A percentile compares a stretch with the other conserved stretches of the same genome.
phyloP scores from a whole-genome alignment of 75 land plant genomes.

The Chamaecyparis obtusa region DNA sequence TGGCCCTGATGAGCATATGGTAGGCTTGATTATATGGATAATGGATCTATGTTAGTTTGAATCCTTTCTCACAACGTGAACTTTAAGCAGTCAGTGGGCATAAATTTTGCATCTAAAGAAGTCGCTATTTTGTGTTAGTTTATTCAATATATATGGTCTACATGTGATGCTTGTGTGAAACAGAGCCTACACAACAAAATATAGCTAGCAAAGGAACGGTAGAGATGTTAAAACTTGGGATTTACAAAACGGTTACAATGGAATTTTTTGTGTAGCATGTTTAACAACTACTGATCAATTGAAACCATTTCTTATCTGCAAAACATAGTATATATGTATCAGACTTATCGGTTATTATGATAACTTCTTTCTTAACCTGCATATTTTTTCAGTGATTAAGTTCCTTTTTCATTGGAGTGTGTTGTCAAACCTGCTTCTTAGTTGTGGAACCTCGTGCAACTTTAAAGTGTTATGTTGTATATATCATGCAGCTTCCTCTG shows the following conservation, averaged over 20 bases:
- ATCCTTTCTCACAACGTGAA: neutral
- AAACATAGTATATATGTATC: neutral
- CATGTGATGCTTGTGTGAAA: neutral
- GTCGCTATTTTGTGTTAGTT: neutral
- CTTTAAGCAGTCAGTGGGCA: neutral
- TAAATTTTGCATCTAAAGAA: neutral
- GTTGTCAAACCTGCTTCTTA: neutral
- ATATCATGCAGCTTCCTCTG: neutral
- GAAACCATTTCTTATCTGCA: neutral
- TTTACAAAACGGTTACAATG: neutral
- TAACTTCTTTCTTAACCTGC: neutral
- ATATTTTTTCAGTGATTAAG: neutral
- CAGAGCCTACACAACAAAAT: neutral
- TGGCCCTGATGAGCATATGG: neutral
- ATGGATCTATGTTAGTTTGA: neutral
- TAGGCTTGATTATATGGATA: neutral
- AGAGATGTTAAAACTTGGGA: neutral
- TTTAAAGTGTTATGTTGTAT: neutral
- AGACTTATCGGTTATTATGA: neutral
- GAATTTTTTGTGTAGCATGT: neutral
- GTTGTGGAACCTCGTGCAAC: neutral
- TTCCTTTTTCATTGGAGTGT: neutral
- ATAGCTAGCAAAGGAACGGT: neutral
- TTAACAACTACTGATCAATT: neutral
- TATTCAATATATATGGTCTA: neutral